Percentiles rank a stretch among this genome's conserved stretches.
phyloP scores from a whole-genome alignment of 352 stramenopile genomes.

The Pythium aristosporum region DNA sequence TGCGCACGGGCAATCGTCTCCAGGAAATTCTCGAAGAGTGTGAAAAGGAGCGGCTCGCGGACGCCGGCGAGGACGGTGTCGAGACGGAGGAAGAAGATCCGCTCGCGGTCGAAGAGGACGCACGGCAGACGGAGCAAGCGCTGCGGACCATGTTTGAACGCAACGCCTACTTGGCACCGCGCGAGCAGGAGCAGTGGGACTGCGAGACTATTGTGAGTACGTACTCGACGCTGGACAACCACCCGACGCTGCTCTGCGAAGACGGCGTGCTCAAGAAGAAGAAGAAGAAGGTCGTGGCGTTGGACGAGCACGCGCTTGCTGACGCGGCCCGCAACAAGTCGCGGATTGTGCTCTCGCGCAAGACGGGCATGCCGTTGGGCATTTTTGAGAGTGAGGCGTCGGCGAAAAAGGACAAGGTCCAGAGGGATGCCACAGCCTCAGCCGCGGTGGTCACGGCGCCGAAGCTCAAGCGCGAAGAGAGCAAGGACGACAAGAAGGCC shows the following conservation, averaged over 20 bases:
- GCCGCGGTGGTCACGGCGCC: constrained; percentile 3
- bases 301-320: constrained; percentile 26
- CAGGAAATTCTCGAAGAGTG: constrained; percentile 78
- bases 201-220: constrained; percentile 98
- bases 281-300: constrained; percentile 73
- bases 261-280: constrained; percentile 46
- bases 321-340: constrained; percentile 35
- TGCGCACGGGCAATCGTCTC: constrained; percentile 63
- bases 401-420: constrained; percentile 25
- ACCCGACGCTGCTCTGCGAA: constrained; percentile 91
- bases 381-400: constrained; percentile 68
- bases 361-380: constrained; percentile 94
- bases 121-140: constrained; percentile 31
- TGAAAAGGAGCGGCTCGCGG: constrained; percentile 48
- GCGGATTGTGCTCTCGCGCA: constrained; percentile 91
- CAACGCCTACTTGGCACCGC: constrained; percentile 65
- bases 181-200: constrained; percentile 90
- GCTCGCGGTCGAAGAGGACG: constrained; percentile 31
- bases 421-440: background rate
- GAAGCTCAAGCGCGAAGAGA: constrained; percentile 81
- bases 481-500: constrained; percentile 90
- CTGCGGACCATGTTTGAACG: constrained; percentile 48
- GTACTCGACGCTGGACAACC: constrained; percentile 98
- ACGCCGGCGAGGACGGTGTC: constrained; percentile 54
- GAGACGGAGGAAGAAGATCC: constrained; percentile 40